Base-by-base conservation (phyloP, 352 stramenopile genomes). In the Globisporangium cylindrosporum region DNA sequence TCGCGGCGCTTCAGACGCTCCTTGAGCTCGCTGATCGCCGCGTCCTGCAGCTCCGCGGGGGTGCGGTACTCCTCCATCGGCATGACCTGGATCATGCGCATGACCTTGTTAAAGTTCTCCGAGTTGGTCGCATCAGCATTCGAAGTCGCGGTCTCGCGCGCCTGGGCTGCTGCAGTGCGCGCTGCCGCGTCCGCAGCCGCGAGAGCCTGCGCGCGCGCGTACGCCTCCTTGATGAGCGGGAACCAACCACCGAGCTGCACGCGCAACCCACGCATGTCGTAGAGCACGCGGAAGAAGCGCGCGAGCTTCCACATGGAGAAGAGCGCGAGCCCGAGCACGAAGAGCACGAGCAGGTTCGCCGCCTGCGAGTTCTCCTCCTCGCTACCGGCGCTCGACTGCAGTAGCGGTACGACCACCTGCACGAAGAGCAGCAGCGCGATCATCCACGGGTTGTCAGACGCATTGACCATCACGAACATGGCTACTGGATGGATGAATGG, bases 401-500 rank as follows among this genome's bases (percentile, higher is more conserved):
- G 79, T 43, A 91, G 69, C 59, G 85, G 82, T 67, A 93, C 84
- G 49, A 91, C 73, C 36, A 92, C 82, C 67, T 93, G 86, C 58
- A 88, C 83, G 71, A 93, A 87, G 25, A 93, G 77, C 62, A 92
- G 71, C 71, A 93, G 74, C 63, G 75, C 79, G 64, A 93, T 80
- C 75, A 93, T 88, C 86, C 84, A 91, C 12, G 86, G 86, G 70
- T 92, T 93, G 73, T 91, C 81, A 59, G 82, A 88, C 59, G 78
- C 80, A 61, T 88, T 92, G 58, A 92, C 80, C 73, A 93, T 83
- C 62, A 93, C 82, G 32, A 93, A 88, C 86, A 93, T 93, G 69
- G 62, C 64, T 46, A 36, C 48, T 38, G 32, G 27, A 2, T 12
- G 18, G 5, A 1, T 15, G 29, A 12, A 1, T 9, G 7, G 29